These are phyloP conservation scores for Phytophthora sansomeana DNA, from an alignment of 352 stramenopile species.

Conservation along the genomic window DNA sequence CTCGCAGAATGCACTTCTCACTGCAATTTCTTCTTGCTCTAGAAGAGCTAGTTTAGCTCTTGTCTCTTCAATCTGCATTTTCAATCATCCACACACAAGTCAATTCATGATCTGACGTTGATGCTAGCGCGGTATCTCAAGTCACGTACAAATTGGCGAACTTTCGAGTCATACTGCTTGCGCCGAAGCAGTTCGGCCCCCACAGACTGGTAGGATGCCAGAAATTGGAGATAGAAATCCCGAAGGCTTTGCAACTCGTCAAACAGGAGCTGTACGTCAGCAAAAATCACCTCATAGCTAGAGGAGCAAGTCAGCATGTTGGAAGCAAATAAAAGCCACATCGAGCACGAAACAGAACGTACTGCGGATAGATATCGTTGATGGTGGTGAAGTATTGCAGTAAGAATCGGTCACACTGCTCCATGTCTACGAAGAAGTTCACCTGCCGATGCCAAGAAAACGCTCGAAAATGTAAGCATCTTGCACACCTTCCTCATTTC, in stretches of 20 bases:
- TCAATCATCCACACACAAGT: background rate
- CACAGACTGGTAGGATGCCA: slow-evolving; percentile 69
- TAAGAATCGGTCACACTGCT: slow-evolving; percentile 86
- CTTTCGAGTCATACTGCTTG: slow-evolving; percentile 58
- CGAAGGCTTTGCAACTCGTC: slow-evolving; percentile 80
- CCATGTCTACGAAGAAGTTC: slow-evolving; percentile 88
- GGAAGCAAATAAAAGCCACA: background rate
- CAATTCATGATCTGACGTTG: background rate
- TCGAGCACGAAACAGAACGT: slow-evolving; percentile 16
- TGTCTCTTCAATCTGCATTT: slow-evolving; percentile 62
- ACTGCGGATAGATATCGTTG: slow-evolving; percentile 86
- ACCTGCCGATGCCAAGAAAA: slow-evolving; percentile 42
- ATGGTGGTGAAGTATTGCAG: slow-evolving; percentile 84
- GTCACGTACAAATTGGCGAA: slow-evolving; percentile 57
- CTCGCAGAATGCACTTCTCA: slow-evolving; percentile 56
- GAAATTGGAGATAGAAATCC: slow-evolving; percentile 87
- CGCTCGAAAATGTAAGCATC: background rate
- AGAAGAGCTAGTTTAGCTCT: slow-evolving; percentile 53
- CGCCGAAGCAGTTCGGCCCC: slow-evolving; percentile 63
- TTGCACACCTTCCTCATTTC: background rate
- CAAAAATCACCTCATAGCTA: slow-evolving; percentile 75
- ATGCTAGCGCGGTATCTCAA: background rate
- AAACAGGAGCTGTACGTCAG: slow-evolving; percentile 75
- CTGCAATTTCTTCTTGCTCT: slow-evolving; percentile 56
- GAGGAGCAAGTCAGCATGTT: background rate